These are phyloP conservation scores for Fraxinus sp. DNA, from an alignment of 305 asterid genomes.

Conservation along the genomic window DNA sequence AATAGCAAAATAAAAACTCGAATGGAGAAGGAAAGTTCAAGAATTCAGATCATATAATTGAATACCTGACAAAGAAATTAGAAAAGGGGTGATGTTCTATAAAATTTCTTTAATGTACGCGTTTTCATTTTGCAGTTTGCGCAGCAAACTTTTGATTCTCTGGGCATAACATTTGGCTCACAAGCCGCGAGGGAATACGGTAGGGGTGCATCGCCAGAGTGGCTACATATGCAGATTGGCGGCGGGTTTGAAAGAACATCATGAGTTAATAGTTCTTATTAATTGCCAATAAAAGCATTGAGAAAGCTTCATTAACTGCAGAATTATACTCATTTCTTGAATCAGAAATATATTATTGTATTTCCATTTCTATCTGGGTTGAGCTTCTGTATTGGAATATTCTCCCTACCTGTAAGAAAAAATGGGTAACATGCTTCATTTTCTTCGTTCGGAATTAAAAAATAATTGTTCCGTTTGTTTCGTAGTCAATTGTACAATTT, in stretches of 20 bases:
- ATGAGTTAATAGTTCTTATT: conserved; percentile 33
- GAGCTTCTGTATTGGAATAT: background rate
- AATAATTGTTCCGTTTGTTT: background rate
- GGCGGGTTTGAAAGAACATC: conserved; percentile 65
- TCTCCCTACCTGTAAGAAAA: background rate
- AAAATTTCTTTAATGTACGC: background rate
- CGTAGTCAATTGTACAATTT: background rate
- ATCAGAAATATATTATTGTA: conserved; percentile 9
- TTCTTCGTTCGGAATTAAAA: background rate
- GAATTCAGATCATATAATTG: background rate
- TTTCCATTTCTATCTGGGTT: background rate
- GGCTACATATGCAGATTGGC: conserved; percentile 95
- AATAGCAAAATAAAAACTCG: background rate
- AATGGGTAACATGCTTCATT: background rate
- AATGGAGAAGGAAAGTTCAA: background rate
- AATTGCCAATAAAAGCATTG: conserved; percentile 27
- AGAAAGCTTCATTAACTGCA: conserved; percentile 31
- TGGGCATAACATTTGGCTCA: conserved; percentile 59
- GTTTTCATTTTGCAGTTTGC: conserved; percentile 48
- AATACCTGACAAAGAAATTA: background rate
- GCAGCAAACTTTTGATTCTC: conserved; percentile 54
- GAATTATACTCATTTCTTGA: conserved; percentile 31
- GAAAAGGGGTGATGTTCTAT: background rate
- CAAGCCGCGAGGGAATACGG: conserved; percentile 62
- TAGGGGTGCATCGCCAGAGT: conserved; percentile 66